Base-by-base conservation (phyloP, 1,139 yeast genomes). In the Groenewaldozyma sp. region DNA sequence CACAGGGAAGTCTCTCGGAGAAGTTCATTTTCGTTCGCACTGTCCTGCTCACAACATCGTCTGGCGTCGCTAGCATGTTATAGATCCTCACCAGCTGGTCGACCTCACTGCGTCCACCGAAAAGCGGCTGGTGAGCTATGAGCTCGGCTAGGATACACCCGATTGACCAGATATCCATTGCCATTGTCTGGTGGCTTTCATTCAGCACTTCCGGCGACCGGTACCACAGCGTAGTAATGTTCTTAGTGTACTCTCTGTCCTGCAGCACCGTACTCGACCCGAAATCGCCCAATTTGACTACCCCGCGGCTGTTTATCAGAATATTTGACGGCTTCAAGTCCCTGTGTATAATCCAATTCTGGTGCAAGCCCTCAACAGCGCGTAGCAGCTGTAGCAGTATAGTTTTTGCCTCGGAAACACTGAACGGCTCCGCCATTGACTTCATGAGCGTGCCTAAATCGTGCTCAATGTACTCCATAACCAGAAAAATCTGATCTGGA, bases 161-260 rank as follows among this genome's bases (percentile, higher is more conserved):
- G 19, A 87, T 88, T 0, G 95, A 83, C 98, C 98, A 91, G 41
- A 88, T 72, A 59, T 91, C 98, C 43, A 91, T 86, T 5, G 33
- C 33, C 33, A 29, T 29, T 11, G 33, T 16, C 13, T 29, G 21
- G 5, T 29, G 20, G 82, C 53, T 88, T 76, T 44, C 42, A 1
- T 88, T 68, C 83, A 91, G 84, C 58, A 91, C 82, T 58, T 88
- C 98, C 0, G 98, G 98, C 1, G 97, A 96, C 47, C 97, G 70
- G 61, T 91, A 91, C 95, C 96, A 91, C n/a, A 58, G 39, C 2
- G 65, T 59, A 9, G 58, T 61, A 4, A 60, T 63, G 1, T 45
- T 38, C 27, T 36, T 29, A 4, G 57, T 58, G 35, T 33, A 29
- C 19, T 29, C 33, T 17, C 33, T 16, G 47, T 29, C 33, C 36